Evolutionary conservation across 1,139 yeast species (phyloP), one percentile per base, ranked within the genome.

Genomic region (Yarrowia galli): DNA sequence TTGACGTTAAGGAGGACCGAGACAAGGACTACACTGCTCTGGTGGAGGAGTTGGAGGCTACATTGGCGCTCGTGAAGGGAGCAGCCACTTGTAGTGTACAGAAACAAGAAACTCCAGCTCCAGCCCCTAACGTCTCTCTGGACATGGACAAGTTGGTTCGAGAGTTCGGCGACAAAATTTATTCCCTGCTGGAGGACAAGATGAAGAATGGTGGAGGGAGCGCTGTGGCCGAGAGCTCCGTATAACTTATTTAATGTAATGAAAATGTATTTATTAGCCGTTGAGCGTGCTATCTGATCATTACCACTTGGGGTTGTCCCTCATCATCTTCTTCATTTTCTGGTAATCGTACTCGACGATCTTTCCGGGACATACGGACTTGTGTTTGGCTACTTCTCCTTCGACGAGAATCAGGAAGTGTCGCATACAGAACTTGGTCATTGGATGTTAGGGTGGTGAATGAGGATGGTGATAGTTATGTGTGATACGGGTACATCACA

Each of bases 161-260:
- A 56, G 67, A 67, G 48, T 73, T 74, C 65, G 76, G 75, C 18
- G 72, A 72, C 65, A 68, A 70, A 60, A 67, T 74, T 20, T 63
- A 72, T 12, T 56, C 69, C 7, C 32, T 74, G 45, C 71, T 74
- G 20, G 69, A 68, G 38, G 69, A 61, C 25, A 67, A 68, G 56
- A 35, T 70, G 61, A 43, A 67, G 40, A 23, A 13, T 10, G 49
- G 12, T 9, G 22, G 10, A 15, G 49, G 3, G 32, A 9, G 32
- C 23, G 49, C 49, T 45, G 23, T 7, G 23, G 20, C 13, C 2
- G 20, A 23, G 1, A 46, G 35, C 32, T 46, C 53, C 3, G 51
- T 15, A 8, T 51, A 51, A 51, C 23, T 35, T 51, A 51, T 51
- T 49, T 35, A 51, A 28, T 15, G 18, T 20, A 51, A 51, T 20